Evolutionary conservation across 1,284 basidiomycete species (phyloP).

Genomic region (Lentinula novae-zelandiae): DNA sequence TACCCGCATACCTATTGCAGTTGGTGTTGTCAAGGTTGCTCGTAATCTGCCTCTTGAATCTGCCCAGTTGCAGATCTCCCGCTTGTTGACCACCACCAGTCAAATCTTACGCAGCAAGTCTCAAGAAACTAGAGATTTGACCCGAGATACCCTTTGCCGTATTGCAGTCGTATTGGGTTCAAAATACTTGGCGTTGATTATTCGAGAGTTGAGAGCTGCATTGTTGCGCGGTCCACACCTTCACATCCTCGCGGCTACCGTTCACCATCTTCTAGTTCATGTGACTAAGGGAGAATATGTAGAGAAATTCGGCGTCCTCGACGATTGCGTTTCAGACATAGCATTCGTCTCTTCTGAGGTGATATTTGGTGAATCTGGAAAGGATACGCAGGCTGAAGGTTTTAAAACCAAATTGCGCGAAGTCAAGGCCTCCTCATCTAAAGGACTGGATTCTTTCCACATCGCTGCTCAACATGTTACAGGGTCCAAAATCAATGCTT

Average conservation of each 20-base stretch:
- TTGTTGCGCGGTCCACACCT: conserved; percentile 91
- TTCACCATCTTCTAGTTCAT: conserved; percentile 81
- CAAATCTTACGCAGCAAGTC: conserved; percentile 91
- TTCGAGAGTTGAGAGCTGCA: conserved; percentile 82
- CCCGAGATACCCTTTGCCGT: conserved; percentile 81
- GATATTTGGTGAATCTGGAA: conserved; percentile 91
- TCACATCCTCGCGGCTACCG: conserved; percentile 86
- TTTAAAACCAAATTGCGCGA: conserved; percentile 96
- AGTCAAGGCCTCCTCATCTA: conserved; percentile 75
- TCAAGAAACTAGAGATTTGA: conserved; percentile 90
- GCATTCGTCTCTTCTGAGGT: conserved; percentile 88
- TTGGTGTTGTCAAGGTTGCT: conserved; percentile 87
- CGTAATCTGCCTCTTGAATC: conserved; percentile 72
- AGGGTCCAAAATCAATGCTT: conserved; percentile 69
- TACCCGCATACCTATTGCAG: conserved; percentile 83
- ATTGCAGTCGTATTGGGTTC: conserved; percentile 79
- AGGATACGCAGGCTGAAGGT: conserved; percentile 85
- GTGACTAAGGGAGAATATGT: conserved; percentile 64
- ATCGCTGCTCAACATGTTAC: conserved; percentile 77
- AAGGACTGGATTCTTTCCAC: conserved; percentile 82
- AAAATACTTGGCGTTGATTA: conserved; percentile 66
- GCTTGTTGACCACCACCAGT: conserved; percentile 80
- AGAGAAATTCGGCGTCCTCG: conserved; percentile 58
- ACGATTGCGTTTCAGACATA: conserved; percentile 75
- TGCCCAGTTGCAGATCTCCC: conserved; percentile 72